A percentile compares a stretch with the other conserved stretches of the same genome.
Conservation (phyloP, 306 rosid species). For the Hippophae gyantsensis region DNA sequence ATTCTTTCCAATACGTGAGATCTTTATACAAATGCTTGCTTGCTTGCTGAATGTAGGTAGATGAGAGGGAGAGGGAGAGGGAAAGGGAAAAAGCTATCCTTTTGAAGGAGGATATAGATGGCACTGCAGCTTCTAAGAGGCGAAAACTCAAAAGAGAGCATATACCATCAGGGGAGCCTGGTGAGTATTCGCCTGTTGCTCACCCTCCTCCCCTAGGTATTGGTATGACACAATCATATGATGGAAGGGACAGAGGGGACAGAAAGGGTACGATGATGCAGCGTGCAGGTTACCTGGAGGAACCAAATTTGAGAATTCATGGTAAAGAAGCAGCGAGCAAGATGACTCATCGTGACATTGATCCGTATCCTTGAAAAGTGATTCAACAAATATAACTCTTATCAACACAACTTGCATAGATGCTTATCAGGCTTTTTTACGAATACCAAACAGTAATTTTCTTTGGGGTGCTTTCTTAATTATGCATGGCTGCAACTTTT, state of each 20-base stretch:
- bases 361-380: conserved; percentile 68
- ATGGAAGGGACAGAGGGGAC: conserved; percentile 89
- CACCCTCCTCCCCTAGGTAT: conserved; percentile 48
- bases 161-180: conserved; percentile 59
- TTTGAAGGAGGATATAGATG: conserved; percentile 73
- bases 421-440: background rate
- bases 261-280: conserved; percentile 66
- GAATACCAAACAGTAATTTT: background rate
- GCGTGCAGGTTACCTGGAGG: conserved; percentile 68
- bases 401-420: background rate
- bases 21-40: background rate
- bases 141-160: conserved; percentile 94
- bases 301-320: conserved; percentile 64
- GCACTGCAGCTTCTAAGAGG: conserved; percentile 68
- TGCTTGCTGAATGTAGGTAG: conserved; percentile 27
- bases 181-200: conserved; percentile 87
- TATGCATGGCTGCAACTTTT: too few relatives aligned
- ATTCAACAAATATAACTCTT: conserved; percentile 5
- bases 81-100: conserved; percentile 74
- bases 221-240: conserved; percentile 59
- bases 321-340: conserved; percentile 71
- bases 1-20: background rate
- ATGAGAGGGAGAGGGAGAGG: conserved; percentile 44
- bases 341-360: conserved; percentile 81
- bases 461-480: background rate